Evolutionary conservation across 257 asterid species (phyloP).

Genomic region (Solanum sejunctum): DNA sequence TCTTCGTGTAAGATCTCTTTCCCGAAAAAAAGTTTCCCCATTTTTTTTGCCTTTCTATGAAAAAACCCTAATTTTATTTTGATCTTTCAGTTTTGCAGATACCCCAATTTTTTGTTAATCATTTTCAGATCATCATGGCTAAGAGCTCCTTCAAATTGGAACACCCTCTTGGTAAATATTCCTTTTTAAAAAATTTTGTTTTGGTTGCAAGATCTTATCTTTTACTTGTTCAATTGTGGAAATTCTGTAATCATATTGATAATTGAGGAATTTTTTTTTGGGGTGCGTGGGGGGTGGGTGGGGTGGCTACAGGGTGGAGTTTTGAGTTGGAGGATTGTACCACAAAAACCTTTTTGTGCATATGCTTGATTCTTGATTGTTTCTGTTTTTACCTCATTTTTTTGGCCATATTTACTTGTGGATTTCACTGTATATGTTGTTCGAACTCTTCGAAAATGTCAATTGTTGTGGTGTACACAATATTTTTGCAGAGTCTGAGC

Average conservation of each 20-base stretch:
- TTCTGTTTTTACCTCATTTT: background rate
- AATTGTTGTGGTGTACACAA: background rate
- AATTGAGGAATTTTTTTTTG: background rate
- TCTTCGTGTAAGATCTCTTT: background rate
- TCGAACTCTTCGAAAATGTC: background rate
- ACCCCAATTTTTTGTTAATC: background rate
- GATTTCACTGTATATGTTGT: background rate
- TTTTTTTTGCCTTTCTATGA: background rate
- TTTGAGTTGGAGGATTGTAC: background rate
- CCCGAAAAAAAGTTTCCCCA: background rate
- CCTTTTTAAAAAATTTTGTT: background rate
- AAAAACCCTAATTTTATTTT: background rate
- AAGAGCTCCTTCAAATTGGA: conserved; percentile 60
- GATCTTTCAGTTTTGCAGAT: background rate
- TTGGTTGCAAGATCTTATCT: background rate
- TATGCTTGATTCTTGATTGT: background rate
- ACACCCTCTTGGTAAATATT: conserved; percentile 54
- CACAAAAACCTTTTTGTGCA: background rate
- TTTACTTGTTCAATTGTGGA: background rate
- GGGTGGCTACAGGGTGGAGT: background rate
- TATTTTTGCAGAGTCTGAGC: background rate
- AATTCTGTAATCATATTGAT: background rate
- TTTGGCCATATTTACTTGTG: background rate
- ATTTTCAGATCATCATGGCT: conserved; percentile 33
- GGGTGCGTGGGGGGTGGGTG: background rate